Percentiles rank a stretch among this genome's conserved stretches.
These are phyloP conservation scores for Heterobasidion irregulare DNA, from an alignment of 1,284 basidiomycete species.

Conservation along the genomic window DNA sequence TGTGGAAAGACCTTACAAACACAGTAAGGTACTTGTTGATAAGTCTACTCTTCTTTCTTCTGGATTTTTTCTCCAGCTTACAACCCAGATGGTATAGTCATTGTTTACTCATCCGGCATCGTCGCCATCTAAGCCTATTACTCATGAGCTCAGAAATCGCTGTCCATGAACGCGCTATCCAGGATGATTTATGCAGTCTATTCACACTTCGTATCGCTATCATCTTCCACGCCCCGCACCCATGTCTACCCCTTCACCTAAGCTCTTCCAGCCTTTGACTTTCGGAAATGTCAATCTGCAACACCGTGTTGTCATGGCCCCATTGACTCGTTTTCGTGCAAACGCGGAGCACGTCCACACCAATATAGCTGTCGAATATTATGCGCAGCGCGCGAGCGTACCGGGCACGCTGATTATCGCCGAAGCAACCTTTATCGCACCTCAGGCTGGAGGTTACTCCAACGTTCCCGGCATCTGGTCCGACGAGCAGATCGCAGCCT, in stretches of 20 bases:
- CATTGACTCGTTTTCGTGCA: constrained; percentile 34
- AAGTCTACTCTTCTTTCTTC: too few species aligned
- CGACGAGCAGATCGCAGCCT: constrained; percentile 13
- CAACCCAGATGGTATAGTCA: neutral
- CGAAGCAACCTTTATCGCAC: constrained; percentile 36
- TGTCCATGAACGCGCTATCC: too few species aligned
- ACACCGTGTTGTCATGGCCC: constrained; percentile 40
- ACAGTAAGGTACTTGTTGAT: too few species aligned
- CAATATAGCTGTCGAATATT: constrained; percentile 33
- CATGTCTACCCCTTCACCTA: neutral
- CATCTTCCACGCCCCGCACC: neutral
- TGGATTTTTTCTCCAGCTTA: too few species aligned
- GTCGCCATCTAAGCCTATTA: neutral
- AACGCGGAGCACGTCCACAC: constrained; percentile 18
- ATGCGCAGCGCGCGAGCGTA: constrained; percentile 32
- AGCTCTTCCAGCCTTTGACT: constrained; percentile 35
- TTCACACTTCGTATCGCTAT: too few species aligned
- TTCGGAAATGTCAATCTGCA: constrained; percentile 28
- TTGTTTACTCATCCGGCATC: neutral
- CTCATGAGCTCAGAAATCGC: too few species aligned
- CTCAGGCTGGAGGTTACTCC: constrained; percentile 26
- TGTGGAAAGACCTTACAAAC: too few species aligned
- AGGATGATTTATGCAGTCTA: too few species aligned
- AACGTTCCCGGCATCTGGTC: constrained; percentile 20
- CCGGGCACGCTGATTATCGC: constrained; percentile 41